Base-by-base conservation (phyloP, 2,329 filamentous ascomycete species). In the Cadophora malorum region DNA sequence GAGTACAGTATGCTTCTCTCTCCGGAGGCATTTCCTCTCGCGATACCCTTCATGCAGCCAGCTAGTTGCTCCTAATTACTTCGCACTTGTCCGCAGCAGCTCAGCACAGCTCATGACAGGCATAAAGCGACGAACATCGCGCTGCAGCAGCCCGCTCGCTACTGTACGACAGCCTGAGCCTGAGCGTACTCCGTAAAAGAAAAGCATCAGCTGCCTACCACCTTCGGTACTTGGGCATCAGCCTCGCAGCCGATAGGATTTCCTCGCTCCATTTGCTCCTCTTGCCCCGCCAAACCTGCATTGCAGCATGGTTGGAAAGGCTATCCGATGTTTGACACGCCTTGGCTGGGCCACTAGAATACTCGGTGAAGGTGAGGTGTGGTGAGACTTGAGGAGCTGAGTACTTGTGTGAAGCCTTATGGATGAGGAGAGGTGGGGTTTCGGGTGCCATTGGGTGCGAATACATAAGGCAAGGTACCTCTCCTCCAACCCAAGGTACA, bases 361-460 rank as follows among this genome's bases (percentile, higher is more conserved):
- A 45, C 56, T 59, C 56, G 56, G 56, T 41, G 56, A 45, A 45
- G 21, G 21, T 59, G 56, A 45, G 21, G 33, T n/a, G 55, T 21
- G 31, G 55, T 58, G 55, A 58, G 55, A 38, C 28, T 53, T 31
- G 50, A 10, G 19, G 45, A 16, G 41, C 28, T 28, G 16, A 19
- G 12, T 45, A 14, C 35, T 21, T 50, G 19, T 21, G 5, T 41
- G 10, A 16, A 59, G 56, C 56, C 56, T 59, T 41, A 59, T 21
- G n/a, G 21, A 41, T 59, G n/a, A 16, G 33, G 35, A 23, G 56
- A 59, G 56, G 33, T 59, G 56, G 56, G 14, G 38, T 25, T 59
- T 59, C 56, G 35, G 56, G 56, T 35, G 56, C 35, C 56, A 59
- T 59, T 59, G 35, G 56, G 56, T 59, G 56, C 21, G 56, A 38